Base-by-base conservation (phyloP, 2,329 filamentous ascomycete genomes). In the Plenodomus lindquistii region DNA sequence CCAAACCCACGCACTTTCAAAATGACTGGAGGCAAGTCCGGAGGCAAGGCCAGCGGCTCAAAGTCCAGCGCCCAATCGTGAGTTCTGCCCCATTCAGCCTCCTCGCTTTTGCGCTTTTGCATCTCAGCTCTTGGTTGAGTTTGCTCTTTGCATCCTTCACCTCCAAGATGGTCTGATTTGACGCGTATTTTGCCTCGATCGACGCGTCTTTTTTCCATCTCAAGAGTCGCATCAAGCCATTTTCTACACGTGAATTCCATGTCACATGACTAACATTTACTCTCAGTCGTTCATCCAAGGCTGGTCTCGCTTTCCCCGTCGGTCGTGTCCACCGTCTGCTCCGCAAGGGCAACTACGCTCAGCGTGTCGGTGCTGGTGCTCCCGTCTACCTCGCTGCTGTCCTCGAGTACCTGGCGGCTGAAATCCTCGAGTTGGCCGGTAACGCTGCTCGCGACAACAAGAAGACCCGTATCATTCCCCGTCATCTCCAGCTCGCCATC, bases 11-110 rank as follows among this genome's bases (percentile, higher is more conserved):
- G 62, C 74, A 31, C 27, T 31, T 31, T 84, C 87, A 97, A 90
- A 89, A 99, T 99, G 94, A 96, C 94, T 91, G 93, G 93, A 85
- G 93, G 94, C 80, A 99, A 99, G 83, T 97, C 93, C 82, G 94
- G 94, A 80, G 94, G 94, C 87, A 97, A 97, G 88, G 92, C 93
- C 83, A 93, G 89, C 82, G 91, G 92, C 82, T 88, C 89, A 83
- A 99, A 99, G 91, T 74, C 72, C 69, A 96, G 89, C 84, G 89
- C 94, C 74, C 94, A 97, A 85, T 97, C 92, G 94, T 97, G 82
- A 86, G 92, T 88, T 17, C 40, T 48, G 44, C 59, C 58, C 50
- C 8, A n/a, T 40, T 46, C 39, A 40, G 27, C 42, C 34, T 7
- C n/a, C 34, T 7, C 15, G 27, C 39, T 57, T 48, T 48, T 45